Conservation (phyloP, 768 basidiomycete genomes). For the Auricularia auricula-judae region DNA sequence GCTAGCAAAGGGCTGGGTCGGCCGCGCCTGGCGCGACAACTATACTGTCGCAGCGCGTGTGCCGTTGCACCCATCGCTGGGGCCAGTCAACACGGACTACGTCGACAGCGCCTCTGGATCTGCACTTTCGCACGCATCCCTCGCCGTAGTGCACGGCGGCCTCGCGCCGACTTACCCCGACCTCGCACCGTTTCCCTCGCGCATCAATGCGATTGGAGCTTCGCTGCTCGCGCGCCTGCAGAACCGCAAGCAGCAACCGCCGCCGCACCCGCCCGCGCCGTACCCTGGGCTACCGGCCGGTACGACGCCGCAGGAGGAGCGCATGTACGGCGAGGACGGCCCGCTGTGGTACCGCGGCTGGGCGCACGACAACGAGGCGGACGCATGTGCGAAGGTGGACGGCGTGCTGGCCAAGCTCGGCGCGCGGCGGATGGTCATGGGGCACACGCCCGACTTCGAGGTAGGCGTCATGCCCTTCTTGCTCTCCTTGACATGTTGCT, state of each 20-base stretch:
- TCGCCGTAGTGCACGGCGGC: conserved; percentile 93
- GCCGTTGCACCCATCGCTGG: conserved; percentile 63
- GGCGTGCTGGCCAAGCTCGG: conserved; percentile 62
- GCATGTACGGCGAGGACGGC: conserved; percentile 66
- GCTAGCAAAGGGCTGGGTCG: conserved; percentile 66
- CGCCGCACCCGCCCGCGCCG: conserved; percentile 69
- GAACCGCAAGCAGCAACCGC: conserved; percentile 46
- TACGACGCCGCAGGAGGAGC: conserved; percentile 53
- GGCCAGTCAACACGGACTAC: conserved; percentile 49
- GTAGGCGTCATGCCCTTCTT: conserved; percentile 21
- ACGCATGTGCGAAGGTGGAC: conserved; percentile 58
- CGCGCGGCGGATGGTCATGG: conserved; percentile 86
- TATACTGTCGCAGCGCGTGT: conserved; percentile 75
- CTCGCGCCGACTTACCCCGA: conserved; percentile 61
- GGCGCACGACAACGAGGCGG: conserved; percentile 63
- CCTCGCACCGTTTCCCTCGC: conserved; percentile 71
- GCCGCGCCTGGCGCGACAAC: conserved; percentile 73
- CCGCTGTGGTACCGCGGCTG: conserved; percentile 95
- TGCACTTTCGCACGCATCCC: conserved; percentile 63
- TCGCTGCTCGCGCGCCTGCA: conserved; percentile 66
- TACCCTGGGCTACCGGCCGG: conserved; percentile 62
- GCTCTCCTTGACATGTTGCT: too few species aligned
- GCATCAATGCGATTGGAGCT: conserved; percentile 66
- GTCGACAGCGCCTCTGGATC: conserved; percentile 35
- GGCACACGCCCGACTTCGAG: conserved; percentile 87